phyloP scores from a whole-genome alignment of 208 protist species.

The Trypanosoma congolense region DNA sequence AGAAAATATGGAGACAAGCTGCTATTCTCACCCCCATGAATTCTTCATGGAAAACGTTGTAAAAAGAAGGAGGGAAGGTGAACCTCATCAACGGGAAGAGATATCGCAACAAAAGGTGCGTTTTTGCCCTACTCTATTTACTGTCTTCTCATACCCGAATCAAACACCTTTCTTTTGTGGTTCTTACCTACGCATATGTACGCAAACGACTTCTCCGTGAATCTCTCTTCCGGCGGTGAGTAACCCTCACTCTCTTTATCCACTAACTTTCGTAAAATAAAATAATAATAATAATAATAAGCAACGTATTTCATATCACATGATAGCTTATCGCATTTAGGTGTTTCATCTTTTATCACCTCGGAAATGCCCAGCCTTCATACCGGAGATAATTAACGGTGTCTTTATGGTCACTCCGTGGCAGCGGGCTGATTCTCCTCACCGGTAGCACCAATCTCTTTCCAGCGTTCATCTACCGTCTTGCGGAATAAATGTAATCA shows the following conservation, averaged over 20 bases:
- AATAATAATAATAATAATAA: too few relatives aligned
- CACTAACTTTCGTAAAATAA: background rate
- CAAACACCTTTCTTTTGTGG: too few relatives aligned
- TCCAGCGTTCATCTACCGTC: constrained; percentile 54
- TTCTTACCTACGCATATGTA: background rate
- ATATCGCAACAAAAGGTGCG: background rate
- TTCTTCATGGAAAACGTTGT: too few relatives aligned
- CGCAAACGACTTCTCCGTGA: background rate
- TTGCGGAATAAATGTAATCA: constrained; percentile 70
- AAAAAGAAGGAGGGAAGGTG: constrained; percentile 1
- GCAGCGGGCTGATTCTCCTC: background rate
- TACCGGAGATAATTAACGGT: too few relatives aligned
- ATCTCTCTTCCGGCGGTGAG: background rate
- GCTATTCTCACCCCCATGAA: too few relatives aligned
- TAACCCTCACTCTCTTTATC: background rate
- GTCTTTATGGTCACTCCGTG: background rate
- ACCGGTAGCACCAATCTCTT: constrained; percentile 55
- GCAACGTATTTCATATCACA: too few relatives aligned
- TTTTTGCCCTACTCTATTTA: too few relatives aligned
- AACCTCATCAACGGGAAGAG: background rate
- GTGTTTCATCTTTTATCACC: too few relatives aligned
- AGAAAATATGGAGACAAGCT: too few relatives aligned
- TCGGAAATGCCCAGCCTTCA: too few relatives aligned
- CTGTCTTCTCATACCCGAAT: too few relatives aligned
- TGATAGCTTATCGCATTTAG: too few relatives aligned